Evolutionary conservation across 2,329 filamentous ascomycete genomes (phyloP), one percentile per base, ranked within the genome.

Genomic region (Trichoderma endophyticum): DNA sequence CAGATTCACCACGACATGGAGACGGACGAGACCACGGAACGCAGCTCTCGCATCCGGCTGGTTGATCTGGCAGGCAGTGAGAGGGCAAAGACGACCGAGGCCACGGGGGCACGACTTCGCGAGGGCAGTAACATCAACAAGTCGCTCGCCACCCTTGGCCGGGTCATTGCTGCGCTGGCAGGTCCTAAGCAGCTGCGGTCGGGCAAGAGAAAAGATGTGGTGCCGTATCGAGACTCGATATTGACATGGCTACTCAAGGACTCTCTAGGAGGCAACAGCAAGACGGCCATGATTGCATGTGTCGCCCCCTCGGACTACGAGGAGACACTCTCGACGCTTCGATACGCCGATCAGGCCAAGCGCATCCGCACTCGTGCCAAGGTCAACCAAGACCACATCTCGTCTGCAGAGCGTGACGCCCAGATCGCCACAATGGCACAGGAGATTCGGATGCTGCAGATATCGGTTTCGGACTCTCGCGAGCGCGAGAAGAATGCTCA

Each of bases 71-170:
- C 96, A 15, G 96, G 96, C 57, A 97, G 94, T 62, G 96, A 99
- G 83, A 90, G 96, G 70, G 96, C 96, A 73, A 98, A 97, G 81
- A 91, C 94, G 1, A 99, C 96, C 48, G 95, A 98, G 83, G 96
- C 96, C 1, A 98, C 95, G 0, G 96, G 96, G 14, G 91, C 92
- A 77, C 91, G 96, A 36, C 88, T 99, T 26, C 91, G 95, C 71
- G 96, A 99, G 83, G 96, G 96, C 65, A 95, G 93, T 78, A 98
- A 98, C 81, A 99, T 99, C 88, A 99, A 99, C 87, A 98, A 98
- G 83, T 98, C 95, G 11, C 89, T 99, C 48, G 98, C 95, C 0
- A 98, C 96, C 0, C 89, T 99, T 11, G 96, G 96, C 4, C 92
- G 96, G 68, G 96, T 99, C 63, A 99, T 99, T 80, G 95, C 95